A percentile compares a stretch with the other conserved stretches of the same genome.
phyloP scores from a whole-genome alignment of 192 early-diverging fungal genomes.

The Backusella morwellensis region DNA sequence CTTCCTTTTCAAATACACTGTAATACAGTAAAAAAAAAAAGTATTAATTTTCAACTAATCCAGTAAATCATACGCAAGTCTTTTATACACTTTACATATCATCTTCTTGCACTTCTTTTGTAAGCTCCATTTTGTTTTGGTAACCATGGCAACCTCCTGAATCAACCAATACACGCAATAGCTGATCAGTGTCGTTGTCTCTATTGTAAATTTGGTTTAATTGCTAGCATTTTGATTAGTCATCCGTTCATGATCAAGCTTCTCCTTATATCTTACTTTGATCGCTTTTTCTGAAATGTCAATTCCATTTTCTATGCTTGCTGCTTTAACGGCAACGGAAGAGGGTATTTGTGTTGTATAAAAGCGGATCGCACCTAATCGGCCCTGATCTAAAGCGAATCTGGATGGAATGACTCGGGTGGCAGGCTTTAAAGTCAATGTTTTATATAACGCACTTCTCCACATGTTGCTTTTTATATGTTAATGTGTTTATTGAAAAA shows the following conservation, averaged over 20 bases:
- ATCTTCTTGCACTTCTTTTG: slow-evolving; percentile 58
- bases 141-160: slow-evolving; percentile 89
- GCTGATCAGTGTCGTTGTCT: slow-evolving; percentile 47
- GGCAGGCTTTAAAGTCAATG: neutral
- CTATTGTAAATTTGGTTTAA: slow-evolving; percentile 41
- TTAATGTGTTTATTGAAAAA: neutral
- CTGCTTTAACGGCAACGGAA: slow-evolving; percentile 6
- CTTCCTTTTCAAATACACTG: slow-evolving; percentile 64
- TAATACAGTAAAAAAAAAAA: slow-evolving; percentile 13
- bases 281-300: slow-evolving; percentile 50
- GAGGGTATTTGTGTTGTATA: slow-evolving; percentile 4
- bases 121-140: slow-evolving; percentile 80
- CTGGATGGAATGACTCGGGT: neutral
- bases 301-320: slow-evolving; percentile 21
- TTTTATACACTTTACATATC: slow-evolving; percentile 51
- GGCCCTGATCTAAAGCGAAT: neutral
- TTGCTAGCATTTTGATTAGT: slow-evolving; percentile 40
- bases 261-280: slow-evolving; percentile 30
- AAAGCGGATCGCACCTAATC: slow-evolving; percentile 7
- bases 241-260: neutral
- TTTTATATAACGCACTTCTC: neutral
- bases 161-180: slow-evolving; percentile 74
- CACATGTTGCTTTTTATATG: neutral
- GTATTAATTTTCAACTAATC: neutral
- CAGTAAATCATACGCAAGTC: neutral